phyloP scores from a whole-genome alignment of 2,329 filamentous ascomycete genomes.

The Xylariaceae sp. region DNA sequence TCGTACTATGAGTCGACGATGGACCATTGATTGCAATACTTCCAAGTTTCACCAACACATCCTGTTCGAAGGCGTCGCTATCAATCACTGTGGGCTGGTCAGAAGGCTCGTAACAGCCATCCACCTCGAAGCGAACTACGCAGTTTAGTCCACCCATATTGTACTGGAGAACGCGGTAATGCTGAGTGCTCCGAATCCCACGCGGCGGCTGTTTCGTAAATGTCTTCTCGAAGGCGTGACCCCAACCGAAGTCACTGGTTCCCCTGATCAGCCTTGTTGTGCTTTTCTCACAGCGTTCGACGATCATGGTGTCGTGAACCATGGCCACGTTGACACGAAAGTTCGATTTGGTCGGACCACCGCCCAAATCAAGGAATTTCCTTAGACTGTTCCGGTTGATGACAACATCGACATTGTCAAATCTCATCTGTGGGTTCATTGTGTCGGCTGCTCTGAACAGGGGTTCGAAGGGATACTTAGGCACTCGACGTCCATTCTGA shows the following conservation, averaged over 20 bases:
- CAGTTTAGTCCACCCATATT: conserved; percentile 21
- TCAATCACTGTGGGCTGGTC: background rate
- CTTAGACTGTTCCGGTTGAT: conserved; percentile 27
- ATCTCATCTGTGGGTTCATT: conserved; percentile 23
- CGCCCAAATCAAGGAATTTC: conserved; percentile 26
- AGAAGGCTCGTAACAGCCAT: conserved; percentile 18
- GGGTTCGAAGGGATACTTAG: conserved; percentile 27
- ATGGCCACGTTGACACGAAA: conserved; percentile 20
- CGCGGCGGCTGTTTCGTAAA: conserved; percentile 24
- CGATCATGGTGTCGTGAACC: conserved; percentile 16
- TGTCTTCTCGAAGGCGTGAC: conserved; percentile 29
- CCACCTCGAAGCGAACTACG: conserved; percentile 27
- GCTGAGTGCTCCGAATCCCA: conserved; percentile 15
- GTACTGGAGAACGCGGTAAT: conserved; percentile 25
- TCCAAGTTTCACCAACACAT: background rate
- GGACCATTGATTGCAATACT: background rate
- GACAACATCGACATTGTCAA: conserved; percentile 31
- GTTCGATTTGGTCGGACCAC: background rate
- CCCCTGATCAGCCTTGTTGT: conserved; percentile 11
- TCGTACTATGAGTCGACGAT: background rate
- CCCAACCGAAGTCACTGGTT: conserved; percentile 22
- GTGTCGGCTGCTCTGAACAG: conserved; percentile 27
- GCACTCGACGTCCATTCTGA: conserved; percentile 10
- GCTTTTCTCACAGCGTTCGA: conserved; percentile 14
- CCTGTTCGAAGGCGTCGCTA: background rate